Base-by-base conservation (phyloP, 176 grass and related monocot genomes). In the Neostapfia colusana region DNA sequence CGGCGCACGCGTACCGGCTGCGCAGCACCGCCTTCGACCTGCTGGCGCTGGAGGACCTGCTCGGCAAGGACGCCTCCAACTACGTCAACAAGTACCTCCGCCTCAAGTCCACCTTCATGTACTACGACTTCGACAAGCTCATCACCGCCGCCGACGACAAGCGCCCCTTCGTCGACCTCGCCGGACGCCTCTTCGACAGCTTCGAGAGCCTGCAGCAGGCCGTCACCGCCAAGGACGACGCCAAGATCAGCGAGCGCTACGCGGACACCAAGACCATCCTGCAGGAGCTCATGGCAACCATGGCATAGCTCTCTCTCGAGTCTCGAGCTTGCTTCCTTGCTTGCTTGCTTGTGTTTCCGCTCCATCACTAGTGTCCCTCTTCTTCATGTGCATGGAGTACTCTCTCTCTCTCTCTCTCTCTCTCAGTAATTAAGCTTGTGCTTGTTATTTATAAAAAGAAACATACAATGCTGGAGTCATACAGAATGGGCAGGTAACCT, bases 41-140 rank as follows among this genome's bases (percentile, higher is more conserved):
- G 58, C 81, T 93, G 66, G 88, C 91, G 10, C 76, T 97, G 72
- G 91, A 88, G 76, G 94, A 97, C 78, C 80, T 97, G 21, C 67
- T 97, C 13, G 89, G 79, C 74, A 88, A 91, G 57, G 86, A 97
- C 45, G 86, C 91, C 21, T 87, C 83, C 86, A 93, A 65, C 75
- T 91, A 97, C 37, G 76, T 93, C 69, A 91, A 68, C 81, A 93
- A 81, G 86, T 91, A 97, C 86, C 91, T 97, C 50, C 88, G 94
- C 59, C 79, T 97, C 78, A 91, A 87, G 64, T 87, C 91, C 62
- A 91, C 94, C 10, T 84, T 93, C 72, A 93, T 97, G 84, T 97
- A 89, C 83, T 93, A 81, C 74, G 89, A 97, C 79, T 93, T 97
- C 69, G 94, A 97, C 82, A 91, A 77, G 65, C 81, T 97, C 79